These are phyloP conservation scores for Suillus weaverae DNA, from an alignment of 768 basidiomycete genomes.

Conservation along the genomic window DNA sequence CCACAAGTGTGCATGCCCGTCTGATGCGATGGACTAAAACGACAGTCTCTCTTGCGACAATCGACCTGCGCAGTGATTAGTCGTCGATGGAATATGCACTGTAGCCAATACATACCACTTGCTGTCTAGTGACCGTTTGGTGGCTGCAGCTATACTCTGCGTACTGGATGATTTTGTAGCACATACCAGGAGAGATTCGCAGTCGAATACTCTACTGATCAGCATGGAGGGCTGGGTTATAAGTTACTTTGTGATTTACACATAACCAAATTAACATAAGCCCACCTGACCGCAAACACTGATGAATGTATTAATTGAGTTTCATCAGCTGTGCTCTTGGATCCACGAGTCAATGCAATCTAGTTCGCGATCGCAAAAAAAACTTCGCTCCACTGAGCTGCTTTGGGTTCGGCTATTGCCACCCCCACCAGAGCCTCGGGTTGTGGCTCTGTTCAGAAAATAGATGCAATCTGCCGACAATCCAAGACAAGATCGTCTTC, in stretches of 20 bases:
- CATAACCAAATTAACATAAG: not conserved
- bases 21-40: slow-evolving; percentile 39
- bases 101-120: slow-evolving; percentile 31
- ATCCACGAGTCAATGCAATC: not conserved
- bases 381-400: not conserved
- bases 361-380: not conserved
- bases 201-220: not conserved
- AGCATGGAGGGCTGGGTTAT: not conserved
- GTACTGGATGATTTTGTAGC: slow-evolving; percentile 34
- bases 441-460: not conserved
- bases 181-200: slow-evolving; percentile 26
- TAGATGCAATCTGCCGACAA: not conserved
- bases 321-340: not conserved
- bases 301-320: not conserved
- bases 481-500: not conserved
- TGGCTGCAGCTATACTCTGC: slow-evolving; percentile 37
- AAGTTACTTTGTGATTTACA: not conserved
- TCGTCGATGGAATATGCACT: not conserved
- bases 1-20: slow-evolving; percentile 36
- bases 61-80: slow-evolving; percentile 41
- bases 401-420: not conserved
- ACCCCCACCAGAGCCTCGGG: slow-evolving; percentile 1
- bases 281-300: not conserved
- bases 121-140: slow-evolving; percentile 26
- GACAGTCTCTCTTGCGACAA: slow-evolving; percentile 42